These are phyloP conservation scores for Kluyveromyces sp. DNA, from an alignment of 1,139 yeast species.

Conservation along the genomic window DNA sequence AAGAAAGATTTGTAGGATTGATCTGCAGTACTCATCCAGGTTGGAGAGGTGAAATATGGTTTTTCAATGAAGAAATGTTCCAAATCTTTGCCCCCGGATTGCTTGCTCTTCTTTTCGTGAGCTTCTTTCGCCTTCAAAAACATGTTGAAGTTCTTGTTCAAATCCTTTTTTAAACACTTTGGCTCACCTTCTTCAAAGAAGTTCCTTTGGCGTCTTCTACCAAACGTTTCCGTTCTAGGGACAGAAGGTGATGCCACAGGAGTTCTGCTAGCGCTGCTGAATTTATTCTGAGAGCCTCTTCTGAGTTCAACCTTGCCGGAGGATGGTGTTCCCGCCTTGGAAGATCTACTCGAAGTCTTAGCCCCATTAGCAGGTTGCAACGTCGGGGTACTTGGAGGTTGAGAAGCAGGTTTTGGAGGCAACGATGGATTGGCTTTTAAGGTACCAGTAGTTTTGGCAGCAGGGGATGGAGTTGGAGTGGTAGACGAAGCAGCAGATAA, in stretches of 20 bases:
- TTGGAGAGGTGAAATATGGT: slow-evolving; percentile 71
- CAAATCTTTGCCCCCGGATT: slow-evolving; percentile 16
- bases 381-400: slow-evolving; percentile 15
- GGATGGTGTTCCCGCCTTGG: slow-evolving; percentile 22
- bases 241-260: slow-evolving; percentile 17
- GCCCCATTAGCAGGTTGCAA: slow-evolving; percentile 17
- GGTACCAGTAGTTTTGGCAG: slow-evolving; percentile 13
- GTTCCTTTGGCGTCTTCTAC: slow-evolving; percentile 23
- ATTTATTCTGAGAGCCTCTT: slow-evolving; percentile 13
- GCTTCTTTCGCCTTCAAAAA: slow-evolving; percentile 38
- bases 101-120: slow-evolving; percentile 26
- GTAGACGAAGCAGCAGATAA: slow-evolving; percentile 17
- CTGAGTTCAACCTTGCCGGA: slow-evolving; percentile 19
- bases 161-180: slow-evolving; percentile 34
- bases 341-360: slow-evolving; percentile 10
- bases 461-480: slow-evolving; percentile 21
- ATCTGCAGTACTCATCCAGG: slow-evolving; percentile 62
- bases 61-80: slow-evolving; percentile 44
- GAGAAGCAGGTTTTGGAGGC: slow-evolving; percentile 20
- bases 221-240: slow-evolving; percentile 20
- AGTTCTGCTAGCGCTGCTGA: slow-evolving; percentile 13
- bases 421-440: slow-evolving; percentile 20
- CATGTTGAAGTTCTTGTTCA: slow-evolving; percentile 51
- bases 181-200: slow-evolving; percentile 38
- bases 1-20: slow-evolving; percentile 45